Evolutionary conservation across 805 yeast species (phyloP), one percentile per base, ranked within the genome.

Genomic region (Yarrowia deformans): DNA sequence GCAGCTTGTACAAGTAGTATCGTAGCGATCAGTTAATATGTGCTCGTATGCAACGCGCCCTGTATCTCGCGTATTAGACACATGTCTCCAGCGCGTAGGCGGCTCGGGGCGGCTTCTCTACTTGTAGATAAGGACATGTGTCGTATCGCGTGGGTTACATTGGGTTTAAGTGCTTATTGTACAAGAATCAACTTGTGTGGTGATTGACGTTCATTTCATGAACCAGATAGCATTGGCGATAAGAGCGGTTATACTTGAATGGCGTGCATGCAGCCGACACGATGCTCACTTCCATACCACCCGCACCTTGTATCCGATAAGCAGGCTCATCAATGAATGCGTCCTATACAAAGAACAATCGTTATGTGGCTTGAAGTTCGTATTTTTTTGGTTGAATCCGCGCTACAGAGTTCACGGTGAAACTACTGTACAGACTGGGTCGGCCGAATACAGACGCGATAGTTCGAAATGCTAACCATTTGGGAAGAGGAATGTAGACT

Each of bases 401-500:
- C 10, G n/a, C 32, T 37, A 18, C 55, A 49, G 43, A 52, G 58
- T 52, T 52, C 56, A 18, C 12, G 5, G 3, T 52, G 58, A 37
- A 52, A 35, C 58, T 29, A 12, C 56, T 35, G 12, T 16, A 6
- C n/a, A 13, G 43, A 39, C 42, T 35, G 39, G 9, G 12, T 35
- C 12, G 13, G 18, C 40, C 34, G 19, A 50, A 32, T 35, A n/a
- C 10, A 42, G 13, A n/a, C 42, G 35, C 16, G 43, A 18, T 52
- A 37, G 58, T 14, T 23, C 18, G 43, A 52, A 23, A 52, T 34
- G 13, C 43, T 35, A 52, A 35, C 43, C 39, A 18, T 52, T 52
- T 52, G 37, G 58, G 58, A 52, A 18, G 32, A 48, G 35, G 58
- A 52, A 52, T 52, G 58, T 52, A 52, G 55, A 34, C 55, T 32